Evolutionary conservation across 208 protist genomes (phyloP).

Genomic region (Tritrichomonas foetus): DNA sequence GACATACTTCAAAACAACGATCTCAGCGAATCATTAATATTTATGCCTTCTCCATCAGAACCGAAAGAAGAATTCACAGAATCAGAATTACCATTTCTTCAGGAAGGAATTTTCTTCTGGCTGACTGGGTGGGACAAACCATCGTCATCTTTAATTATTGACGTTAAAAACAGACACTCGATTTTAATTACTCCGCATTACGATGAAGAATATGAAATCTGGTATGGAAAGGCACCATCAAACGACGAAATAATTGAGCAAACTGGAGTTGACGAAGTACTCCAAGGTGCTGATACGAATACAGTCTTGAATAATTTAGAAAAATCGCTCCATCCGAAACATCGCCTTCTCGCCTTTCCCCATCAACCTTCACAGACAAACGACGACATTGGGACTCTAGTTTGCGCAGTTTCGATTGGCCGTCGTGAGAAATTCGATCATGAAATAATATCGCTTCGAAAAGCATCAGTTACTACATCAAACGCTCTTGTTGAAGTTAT

Average conservation of each 20-base stretch:
- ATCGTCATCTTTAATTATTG: background rate
- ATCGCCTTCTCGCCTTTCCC: no score
- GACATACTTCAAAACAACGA: no score
- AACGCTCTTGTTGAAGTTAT: slow-evolving; percentile 1
- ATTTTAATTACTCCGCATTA: background rate
- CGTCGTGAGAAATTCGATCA: slow-evolving; percentile 1
- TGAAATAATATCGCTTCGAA: background rate
- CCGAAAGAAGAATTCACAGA: background rate
- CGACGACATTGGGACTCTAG: no score
- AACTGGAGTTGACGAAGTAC: background rate
- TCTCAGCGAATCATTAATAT: no score
- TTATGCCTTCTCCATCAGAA: no score
- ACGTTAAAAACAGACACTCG: background rate
- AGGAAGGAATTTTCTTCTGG: slow-evolving; percentile 7
- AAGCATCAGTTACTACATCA: slow-evolving; percentile 20
- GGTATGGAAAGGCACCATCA: background rate
- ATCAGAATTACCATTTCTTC: background rate
- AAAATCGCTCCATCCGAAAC: no score
- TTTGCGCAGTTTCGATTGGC: no score
- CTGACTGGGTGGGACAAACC: background rate
- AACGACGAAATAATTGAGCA: background rate
- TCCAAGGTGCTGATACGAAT: no score
- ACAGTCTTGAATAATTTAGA: no score
- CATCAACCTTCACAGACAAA: no score
- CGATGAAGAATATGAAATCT: background rate